phyloP scores from a whole-genome alignment of 2,329 filamentous ascomycete species.

The Aspergillus piperis region DNA sequence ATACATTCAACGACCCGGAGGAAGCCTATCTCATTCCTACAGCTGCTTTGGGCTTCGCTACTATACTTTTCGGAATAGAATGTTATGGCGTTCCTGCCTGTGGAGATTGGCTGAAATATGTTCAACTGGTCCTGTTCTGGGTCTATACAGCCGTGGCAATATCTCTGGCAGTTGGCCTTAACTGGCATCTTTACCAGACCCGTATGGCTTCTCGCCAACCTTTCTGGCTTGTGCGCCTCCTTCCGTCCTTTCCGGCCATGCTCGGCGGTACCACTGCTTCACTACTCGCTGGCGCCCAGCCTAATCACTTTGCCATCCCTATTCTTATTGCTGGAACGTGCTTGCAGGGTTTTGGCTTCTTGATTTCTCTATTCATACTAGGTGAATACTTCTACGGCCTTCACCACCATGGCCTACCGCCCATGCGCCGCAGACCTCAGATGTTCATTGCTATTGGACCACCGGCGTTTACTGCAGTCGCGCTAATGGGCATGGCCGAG shows the following conservation, averaged over 20 bases:
- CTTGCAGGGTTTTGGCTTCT: not conserved
- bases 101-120: not conserved
- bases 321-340: not conserved
- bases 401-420: not conserved
- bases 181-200: not conserved
- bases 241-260: conserved; percentile 1
- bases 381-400: not conserved
- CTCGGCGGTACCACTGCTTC: not conserved
- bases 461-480: not conserved
- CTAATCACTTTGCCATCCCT: not conserved
- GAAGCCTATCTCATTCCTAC: not conserved
- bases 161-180: not conserved
- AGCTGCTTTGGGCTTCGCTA: not conserved
- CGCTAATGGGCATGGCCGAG: conserved; percentile 2
- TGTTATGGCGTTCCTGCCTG: not conserved
- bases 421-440: not conserved
- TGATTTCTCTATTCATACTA: not conserved
- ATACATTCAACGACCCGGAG: not conserved
- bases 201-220: not conserved
- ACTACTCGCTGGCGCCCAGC: not conserved
- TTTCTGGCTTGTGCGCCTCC: not conserved
- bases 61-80: not conserved
- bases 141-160: not conserved
- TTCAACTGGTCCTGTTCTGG: not conserved
- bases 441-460: not conserved